These are phyloP conservation scores for Pythium chondricola DNA, from an alignment of 352 stramenopile genomes.

Conservation along the genomic window DNA sequence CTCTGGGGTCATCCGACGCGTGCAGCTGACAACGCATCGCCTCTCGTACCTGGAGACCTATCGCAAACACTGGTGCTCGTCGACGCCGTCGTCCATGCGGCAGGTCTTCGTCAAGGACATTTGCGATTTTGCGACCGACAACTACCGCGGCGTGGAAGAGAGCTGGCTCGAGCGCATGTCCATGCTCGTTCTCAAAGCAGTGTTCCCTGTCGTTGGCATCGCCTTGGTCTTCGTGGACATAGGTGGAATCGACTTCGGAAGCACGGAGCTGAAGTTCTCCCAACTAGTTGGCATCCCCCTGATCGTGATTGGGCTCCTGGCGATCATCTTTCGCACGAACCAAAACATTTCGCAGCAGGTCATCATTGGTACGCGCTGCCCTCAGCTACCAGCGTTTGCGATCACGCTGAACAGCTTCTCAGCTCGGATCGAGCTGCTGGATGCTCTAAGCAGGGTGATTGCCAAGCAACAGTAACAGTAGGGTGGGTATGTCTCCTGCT, in stretches of 20 bases:
- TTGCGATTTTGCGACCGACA: conserved; percentile 4
- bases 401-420: conserved; percentile 4
- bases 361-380: conserved; percentile 13
- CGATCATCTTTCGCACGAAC: background rate
- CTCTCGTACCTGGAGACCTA: conserved; percentile 2
- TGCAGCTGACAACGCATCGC: conserved; percentile 11
- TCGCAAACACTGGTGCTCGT: conserved; percentile 1
- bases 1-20: conserved; percentile 1
- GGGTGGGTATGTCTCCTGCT: background rate
- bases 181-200: background rate
- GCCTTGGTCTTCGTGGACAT: background rate
- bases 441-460: conserved; percentile 1
- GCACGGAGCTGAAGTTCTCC: background rate
- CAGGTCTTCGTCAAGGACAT: conserved; percentile 13
- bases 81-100: background rate
- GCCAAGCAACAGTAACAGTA: background rate
- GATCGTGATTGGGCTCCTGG: background rate
- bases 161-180: background rate
- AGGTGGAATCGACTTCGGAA: too few relatives aligned
- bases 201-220: background rate
- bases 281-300: background rate
- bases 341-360: conserved; percentile 3
- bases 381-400: conserved; percentile 8
- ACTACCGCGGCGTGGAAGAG: background rate
- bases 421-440: conserved; percentile 1